phyloP scores from a whole-genome alignment of 1,139 yeast genomes.

The Taphrina sp. region DNA sequence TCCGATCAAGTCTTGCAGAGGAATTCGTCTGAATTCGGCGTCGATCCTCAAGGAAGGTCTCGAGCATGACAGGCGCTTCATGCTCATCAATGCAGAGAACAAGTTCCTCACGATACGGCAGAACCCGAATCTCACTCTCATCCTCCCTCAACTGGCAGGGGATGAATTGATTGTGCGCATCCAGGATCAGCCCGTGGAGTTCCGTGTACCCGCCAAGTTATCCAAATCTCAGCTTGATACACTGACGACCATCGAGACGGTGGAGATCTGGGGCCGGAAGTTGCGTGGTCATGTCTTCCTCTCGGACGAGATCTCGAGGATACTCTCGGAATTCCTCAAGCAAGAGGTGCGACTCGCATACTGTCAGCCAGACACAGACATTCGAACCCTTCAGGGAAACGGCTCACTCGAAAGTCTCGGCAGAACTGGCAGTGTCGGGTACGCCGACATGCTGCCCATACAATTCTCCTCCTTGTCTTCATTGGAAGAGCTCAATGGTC shows the following conservation, averaged over 20 bases:
- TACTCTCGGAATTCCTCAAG: conserved; percentile 9
- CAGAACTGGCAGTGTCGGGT: conserved; percentile 20
- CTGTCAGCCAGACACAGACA: conserved; percentile 10
- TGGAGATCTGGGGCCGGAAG: conserved; percentile 12
- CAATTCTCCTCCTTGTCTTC: conserved; percentile 23
- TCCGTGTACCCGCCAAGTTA: conserved; percentile 9
- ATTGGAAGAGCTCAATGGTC: conserved; percentile 9
- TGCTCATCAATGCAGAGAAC: conserved; percentile 15
- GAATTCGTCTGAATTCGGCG: conserved; percentile 10
- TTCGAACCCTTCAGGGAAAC: conserved; percentile 3
- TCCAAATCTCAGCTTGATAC: neutral
- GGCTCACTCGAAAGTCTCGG: conserved; percentile 7
- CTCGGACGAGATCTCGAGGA: neutral
- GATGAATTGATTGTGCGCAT: neutral
- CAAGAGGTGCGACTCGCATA: conserved; percentile 21
- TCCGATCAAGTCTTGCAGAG: conserved; percentile 30
- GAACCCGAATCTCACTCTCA: conserved; percentile 12
- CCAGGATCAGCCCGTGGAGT: neutral
- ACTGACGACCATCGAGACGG: neutral
- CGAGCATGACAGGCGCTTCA: conserved; percentile 21
- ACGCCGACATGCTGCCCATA: conserved; percentile 23
- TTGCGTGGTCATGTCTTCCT: conserved; percentile 7
- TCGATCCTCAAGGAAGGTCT: conserved; percentile 15
- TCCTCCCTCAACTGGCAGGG: conserved; percentile 5
- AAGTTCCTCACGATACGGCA: conserved; percentile 30